A percentile compares a stretch with the other conserved stretches of the same genome.
Evolutionary conservation across 441 rosid species (phyloP).

Genomic region (Arabidopsis hybrid): DNA sequence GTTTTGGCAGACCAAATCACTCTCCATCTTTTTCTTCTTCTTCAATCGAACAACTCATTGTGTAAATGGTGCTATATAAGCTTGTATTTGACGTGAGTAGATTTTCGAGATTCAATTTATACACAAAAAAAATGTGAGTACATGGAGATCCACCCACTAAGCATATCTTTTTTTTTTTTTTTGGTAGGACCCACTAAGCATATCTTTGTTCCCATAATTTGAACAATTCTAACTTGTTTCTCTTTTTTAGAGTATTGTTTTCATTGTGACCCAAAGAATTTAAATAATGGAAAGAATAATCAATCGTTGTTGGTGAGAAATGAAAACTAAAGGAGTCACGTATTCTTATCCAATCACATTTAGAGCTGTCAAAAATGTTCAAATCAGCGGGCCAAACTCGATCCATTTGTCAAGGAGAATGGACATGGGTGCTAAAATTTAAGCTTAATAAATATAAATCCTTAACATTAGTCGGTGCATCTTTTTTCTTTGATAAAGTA

Average conservation of each 20-base stretch:
- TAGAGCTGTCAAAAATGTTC: neutral
- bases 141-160: neutral
- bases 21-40: neutral
- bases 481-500: neutral
- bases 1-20: neutral
- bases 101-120: neutral
- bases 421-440: neutral
- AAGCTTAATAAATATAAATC: neutral
- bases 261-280: neutral
- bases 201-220: neutral
- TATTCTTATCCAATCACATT: conserved; percentile 5
- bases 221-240: neutral
- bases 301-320: neutral
- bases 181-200: neutral
- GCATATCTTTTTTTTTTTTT: too few species aligned
- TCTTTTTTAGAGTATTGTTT: neutral
- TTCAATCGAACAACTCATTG: too few species aligned
- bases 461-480: conserved; percentile 4
- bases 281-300: neutral
- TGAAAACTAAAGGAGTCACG: neutral
- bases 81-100: neutral
- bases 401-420: neutral
- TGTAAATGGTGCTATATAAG: neutral
- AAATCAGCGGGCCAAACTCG: too few species aligned
- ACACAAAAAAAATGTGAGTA: neutral